Conservation (phyloP, 2,329 filamentous ascomycete species). For the Cercospora sp. region DNA sequence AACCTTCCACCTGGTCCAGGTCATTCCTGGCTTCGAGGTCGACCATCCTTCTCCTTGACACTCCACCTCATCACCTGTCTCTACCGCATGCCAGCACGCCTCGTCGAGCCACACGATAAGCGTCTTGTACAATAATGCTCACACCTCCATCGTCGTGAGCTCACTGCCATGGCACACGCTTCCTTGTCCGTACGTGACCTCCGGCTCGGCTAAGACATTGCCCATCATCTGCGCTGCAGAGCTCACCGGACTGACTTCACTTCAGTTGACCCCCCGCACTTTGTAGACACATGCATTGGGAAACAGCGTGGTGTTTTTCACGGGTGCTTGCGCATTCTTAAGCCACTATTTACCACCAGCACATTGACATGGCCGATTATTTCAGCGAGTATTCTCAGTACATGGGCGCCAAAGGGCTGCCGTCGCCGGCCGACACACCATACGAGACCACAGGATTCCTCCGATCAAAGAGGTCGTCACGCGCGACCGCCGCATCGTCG, state of each 20-base stretch:
- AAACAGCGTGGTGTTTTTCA: slow-evolving; percentile 36
- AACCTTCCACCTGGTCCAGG: slow-evolving; percentile 16
- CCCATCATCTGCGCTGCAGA: not conserved
- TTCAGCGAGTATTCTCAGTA: slow-evolving; percentile 49
- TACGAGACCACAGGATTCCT: slow-evolving; percentile 59
- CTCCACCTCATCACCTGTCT: slow-evolving; percentile 18
- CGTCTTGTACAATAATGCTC: slow-evolving; percentile 8
- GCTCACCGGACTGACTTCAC: not conserved
- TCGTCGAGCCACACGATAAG: slow-evolving; percentile 3
- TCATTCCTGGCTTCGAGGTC: slow-evolving; percentile 2
- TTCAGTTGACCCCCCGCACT: slow-evolving; percentile 13
- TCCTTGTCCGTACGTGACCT: slow-evolving; percentile 11
- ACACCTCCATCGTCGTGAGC: not conserved
- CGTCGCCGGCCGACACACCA: slow-evolving; percentile 70
- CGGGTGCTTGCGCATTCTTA: slow-evolving; percentile 1
- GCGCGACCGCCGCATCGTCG: slow-evolving; percentile 56
- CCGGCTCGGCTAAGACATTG: not conserved
- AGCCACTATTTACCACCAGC: not conserved
- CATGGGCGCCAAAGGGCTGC: slow-evolving; percentile 59
- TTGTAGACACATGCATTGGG: slow-evolving; percentile 23
- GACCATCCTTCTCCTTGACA: slow-evolving; percentile 9
- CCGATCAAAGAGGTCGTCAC: slow-evolving; percentile 64
- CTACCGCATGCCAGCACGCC: slow-evolving; percentile 16
- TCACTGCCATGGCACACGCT: slow-evolving; percentile 9
- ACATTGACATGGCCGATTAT: slow-evolving; percentile 43